A percentile compares a stretch with the other conserved stretches of the same genome.
Conservation (phyloP, 2,329 filamentous ascomycete genomes). For the Madurella fahalii region DNA sequence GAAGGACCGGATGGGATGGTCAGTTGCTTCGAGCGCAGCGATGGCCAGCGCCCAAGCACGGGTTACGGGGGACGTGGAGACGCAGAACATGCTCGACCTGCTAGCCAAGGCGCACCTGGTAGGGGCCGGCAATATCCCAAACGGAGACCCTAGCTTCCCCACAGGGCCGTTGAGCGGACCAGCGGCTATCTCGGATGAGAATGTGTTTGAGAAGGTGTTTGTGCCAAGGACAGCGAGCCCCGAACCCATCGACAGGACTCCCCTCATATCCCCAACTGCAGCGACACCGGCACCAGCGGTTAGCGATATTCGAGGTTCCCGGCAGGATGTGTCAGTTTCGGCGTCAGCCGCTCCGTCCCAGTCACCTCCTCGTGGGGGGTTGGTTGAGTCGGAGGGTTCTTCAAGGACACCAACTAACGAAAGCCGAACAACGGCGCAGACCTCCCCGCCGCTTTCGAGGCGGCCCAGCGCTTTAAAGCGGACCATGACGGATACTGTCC, state of each 20-base stretch:
- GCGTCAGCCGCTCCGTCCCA: constrained; percentile 11
- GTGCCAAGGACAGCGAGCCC: constrained; percentile 50
- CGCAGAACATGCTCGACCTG: constrained; percentile 87
- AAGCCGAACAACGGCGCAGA: constrained; percentile 48
- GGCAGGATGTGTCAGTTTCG: not conserved
- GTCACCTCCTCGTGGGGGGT: constrained; percentile 18
- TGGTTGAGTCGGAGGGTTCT: constrained; percentile 44
- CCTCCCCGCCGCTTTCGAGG: constrained; percentile 53
- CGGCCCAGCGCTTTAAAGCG: constrained; percentile 68
- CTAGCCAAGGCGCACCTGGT: constrained; percentile 77
- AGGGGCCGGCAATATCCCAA: constrained; percentile 59
- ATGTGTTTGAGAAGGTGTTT: constrained; percentile 84
- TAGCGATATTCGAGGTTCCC: not conserved
- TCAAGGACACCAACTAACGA: constrained; percentile 55
- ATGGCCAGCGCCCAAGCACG: constrained; percentile 81
- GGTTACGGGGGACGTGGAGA: constrained; percentile 75
- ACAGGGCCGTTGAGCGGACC: constrained; percentile 75
- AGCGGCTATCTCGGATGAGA: constrained; percentile 65
- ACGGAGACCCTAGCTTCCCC: constrained; percentile 39
- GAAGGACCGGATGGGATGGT: constrained; percentile 84
- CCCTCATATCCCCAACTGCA: constrained; percentile 32
- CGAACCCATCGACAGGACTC: constrained; percentile 39
- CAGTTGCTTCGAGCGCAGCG: constrained; percentile 63
- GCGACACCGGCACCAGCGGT: constrained; percentile 19
- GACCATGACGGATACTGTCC: constrained; percentile 79